Conservation (phyloP, 352 stramenopile species). For the Globisporangium spiculum region DNA sequence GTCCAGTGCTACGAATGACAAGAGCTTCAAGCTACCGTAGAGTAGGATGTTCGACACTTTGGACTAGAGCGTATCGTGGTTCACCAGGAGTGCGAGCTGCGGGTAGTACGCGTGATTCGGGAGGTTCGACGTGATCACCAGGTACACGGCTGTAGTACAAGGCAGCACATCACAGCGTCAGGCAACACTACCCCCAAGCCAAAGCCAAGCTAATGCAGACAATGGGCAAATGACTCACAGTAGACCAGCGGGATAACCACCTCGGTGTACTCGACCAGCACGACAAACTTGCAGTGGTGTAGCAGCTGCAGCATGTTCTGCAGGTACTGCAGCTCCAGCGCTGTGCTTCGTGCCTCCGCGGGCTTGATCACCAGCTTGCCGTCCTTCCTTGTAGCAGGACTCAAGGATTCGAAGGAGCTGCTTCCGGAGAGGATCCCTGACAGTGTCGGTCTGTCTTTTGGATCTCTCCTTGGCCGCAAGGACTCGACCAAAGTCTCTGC, state of each 20-base stretch:
- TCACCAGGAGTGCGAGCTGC: neutral
- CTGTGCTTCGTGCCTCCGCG: neutral
- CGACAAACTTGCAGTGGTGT: neutral
- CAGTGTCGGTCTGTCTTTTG: neutral
- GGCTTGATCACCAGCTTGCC: neutral
- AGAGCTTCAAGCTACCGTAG: neutral
- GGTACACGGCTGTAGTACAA: neutral
- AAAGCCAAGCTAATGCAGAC: neutral
- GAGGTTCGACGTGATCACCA: neutral
- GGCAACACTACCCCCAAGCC: neutral
- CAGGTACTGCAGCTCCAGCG: neutral
- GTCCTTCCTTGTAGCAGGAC: neutral
- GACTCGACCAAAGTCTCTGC: neutral
- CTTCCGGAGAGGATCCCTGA: neutral
- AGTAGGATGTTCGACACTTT: conserved; percentile 3
- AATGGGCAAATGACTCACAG: neutral
- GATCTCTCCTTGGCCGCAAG: neutral
- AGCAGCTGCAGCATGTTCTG: conserved; percentile 2
- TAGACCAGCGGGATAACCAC: conserved; percentile 10
- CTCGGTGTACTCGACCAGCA: conserved; percentile 2
- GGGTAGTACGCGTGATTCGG: conserved; percentile 6
- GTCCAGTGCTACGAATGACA: neutral
- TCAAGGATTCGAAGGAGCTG: neutral
- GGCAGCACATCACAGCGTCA: neutral
- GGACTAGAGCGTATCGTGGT: neutral